Evolutionary conservation across 192 early-diverging fungal genomes (phyloP), one percentile per base, ranked within the genome.

Genomic region (Entomortierella lignicola): DNA sequence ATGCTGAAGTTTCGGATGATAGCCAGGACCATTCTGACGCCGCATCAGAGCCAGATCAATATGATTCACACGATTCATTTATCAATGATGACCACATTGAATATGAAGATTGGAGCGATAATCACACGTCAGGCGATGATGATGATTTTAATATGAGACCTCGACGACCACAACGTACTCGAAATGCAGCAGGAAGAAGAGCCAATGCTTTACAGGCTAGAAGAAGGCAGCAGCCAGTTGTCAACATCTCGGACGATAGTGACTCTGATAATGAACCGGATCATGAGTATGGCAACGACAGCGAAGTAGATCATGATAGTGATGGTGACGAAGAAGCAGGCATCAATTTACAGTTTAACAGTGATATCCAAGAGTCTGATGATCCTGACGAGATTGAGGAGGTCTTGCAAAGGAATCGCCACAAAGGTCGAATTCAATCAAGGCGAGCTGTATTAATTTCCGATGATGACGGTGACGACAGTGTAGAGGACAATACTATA

Each of bases 21-120:
- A 77, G 73, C 23, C 73, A 77, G 41, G 66, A 77, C 0, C 23
- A 69, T 50, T 57, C 66, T 4, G 65, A 77, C 26, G 30, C 2
- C 8, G 66, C 63, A 0, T 77, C 73, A 2, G 69, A 64, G 11
- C 73, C 73, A 41, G 73, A 77, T 41, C 53, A 42, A 12, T 77
- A 77, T 25, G 73, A 77, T 21, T 69, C 73, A 11, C 73, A 77
- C 25, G 73, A 77, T 30, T 77, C 73, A 8, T 77, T 77, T 54
- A 77, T 77, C 34, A 57, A 27, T 42, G 59, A 61, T 31, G 44
- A 31, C 12, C 3, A 29, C 23, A 39, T 47, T 47, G 52, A 55
- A 0, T 10, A 10, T 8, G 39, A 6, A 53, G n/a, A 4, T 30
- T 39, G 30, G 5, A 31, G 39, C 31, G 39, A 42, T 31, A 61